Evolutionary conservation across 805 yeast genomes (phyloP).

Genomic region (Metschnikowia shivogae): DNA sequence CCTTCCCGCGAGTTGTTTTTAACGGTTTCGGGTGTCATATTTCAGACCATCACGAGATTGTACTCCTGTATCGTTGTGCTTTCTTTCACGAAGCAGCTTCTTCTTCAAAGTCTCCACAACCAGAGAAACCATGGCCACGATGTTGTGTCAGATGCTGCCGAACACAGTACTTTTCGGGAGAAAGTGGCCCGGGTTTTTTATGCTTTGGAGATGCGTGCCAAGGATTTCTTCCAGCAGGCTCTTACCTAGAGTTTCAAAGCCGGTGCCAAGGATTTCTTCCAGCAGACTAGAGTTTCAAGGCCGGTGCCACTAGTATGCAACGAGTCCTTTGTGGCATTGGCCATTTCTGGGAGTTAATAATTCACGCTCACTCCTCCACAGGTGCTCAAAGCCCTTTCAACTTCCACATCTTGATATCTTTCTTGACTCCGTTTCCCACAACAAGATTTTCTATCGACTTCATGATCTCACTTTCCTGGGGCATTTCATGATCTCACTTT

Average conservation of each 20-base stretch:
- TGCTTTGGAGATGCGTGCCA: constrained; percentile 32
- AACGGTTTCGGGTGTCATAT: constrained; percentile 48
- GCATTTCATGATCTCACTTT: too few species aligned
- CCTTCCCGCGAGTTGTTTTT: constrained; percentile 51
- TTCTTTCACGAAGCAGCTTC: constrained; percentile 56
- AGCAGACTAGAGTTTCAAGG: constrained; percentile 9
- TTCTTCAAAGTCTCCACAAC: constrained; percentile 34
- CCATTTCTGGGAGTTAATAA: too few species aligned
- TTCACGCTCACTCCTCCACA: too few species aligned
- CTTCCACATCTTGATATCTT: too few species aligned
- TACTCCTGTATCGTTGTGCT: constrained; percentile 59
- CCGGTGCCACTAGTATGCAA: too few species aligned
- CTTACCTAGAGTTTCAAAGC: constrained; percentile 9
- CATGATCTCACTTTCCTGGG: too few species aligned
- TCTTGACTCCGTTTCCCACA: too few species aligned
- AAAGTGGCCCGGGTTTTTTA: constrained; percentile 21
- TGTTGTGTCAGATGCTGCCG: constrained; percentile 25
- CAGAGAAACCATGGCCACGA: constrained; percentile 21
- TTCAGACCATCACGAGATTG: constrained; percentile 46
- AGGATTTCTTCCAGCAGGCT: constrained; percentile 23
- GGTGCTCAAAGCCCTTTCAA: too few species aligned
- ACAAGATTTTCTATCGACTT: too few species aligned
- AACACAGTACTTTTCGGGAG: constrained; percentile 20
- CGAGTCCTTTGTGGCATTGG: too few species aligned
- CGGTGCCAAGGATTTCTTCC: constrained; percentile 25